Percentiles rank a stretch among this genome's conserved stretches.
phyloP scores from a whole-genome alignment of 2,329 filamentous ascomycete genomes.

The Stenocarpella maydis region DNA sequence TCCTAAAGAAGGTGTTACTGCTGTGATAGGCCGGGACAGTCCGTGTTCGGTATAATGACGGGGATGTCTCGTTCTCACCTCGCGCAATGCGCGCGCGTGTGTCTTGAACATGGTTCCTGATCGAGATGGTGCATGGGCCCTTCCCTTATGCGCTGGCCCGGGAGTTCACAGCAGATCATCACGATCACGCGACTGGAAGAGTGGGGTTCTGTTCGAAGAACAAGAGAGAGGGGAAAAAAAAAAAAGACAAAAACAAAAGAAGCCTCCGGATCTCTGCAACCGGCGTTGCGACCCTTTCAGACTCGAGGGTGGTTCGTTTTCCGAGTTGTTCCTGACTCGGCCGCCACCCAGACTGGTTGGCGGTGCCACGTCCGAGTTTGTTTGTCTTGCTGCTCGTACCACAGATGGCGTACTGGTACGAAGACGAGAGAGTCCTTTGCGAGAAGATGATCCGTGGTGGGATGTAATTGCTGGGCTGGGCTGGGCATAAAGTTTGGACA shows the following conservation, averaged over 20 bases:
- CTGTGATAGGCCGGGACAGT: neutral
- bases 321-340: neutral
- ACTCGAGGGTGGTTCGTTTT: neutral
- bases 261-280: slow-evolving; percentile 9
- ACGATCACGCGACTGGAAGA: neutral
- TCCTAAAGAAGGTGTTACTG: neutral
- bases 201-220: no score
- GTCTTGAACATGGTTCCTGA: neutral
- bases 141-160: neutral
- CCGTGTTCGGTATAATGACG: neutral
- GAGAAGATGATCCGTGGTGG: neutral
- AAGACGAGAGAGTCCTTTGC: no score
- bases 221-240: no score
- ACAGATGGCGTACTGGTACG: no score
- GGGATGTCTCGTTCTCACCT: no score
- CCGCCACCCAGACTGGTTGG: slow-evolving; percentile 6
- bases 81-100: no score
- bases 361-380: neutral
- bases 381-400: no score
- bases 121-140: slow-evolving; percentile 11
- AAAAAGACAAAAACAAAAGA: neutral
- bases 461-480: neutral
- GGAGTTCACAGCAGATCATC: neutral
- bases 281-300: neutral
- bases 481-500: slow-evolving; percentile 4